phyloP scores from a whole-genome alignment of 371 early-diverging fungal genomes.

The Rhizopus arrhizus region DNA sequence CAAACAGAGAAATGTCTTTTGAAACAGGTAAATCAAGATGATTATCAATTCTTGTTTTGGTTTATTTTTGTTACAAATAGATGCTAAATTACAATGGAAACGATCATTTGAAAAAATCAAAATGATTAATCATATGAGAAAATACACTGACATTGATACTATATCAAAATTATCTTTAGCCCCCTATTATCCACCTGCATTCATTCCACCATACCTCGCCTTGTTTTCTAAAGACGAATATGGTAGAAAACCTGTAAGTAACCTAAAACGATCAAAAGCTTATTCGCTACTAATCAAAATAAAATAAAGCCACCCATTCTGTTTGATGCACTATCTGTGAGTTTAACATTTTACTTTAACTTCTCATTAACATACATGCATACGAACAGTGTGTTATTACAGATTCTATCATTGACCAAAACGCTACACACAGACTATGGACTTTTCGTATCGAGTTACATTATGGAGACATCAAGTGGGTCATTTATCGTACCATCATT shows the following conservation, averaged over 20 bases:
- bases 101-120: conserved; percentile 19
- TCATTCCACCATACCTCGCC: conserved; percentile 29
- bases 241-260: conserved; percentile 36
- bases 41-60: background rate
- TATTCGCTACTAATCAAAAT: background rate
- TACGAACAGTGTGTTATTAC: conserved; percentile 46
- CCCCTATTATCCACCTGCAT: conserved; percentile 36
- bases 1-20: conserved; percentile 15
- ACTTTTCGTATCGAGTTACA: conserved; percentile 72
- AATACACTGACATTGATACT: conserved; percentile 19
- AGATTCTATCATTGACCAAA: conserved; percentile 49
- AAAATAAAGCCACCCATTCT: conserved; percentile 40
- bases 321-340: conserved; percentile 41
- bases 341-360: background rate
- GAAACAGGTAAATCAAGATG: background rate
- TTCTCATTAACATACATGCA: background rate
- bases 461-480: conserved; percentile 84
- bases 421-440: conserved; percentile 27
- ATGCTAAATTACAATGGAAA: conserved; percentile 30
- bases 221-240: conserved; percentile 36
- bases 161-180: conserved; percentile 29
- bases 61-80: background rate
- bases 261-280: background rate
- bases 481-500: conserved; percentile 62
- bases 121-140: conserved; percentile 9